A percentile compares a stretch with the other conserved stretches of the same genome.
Evolutionary conservation across 75 land plant species (phyloP).

Genomic region (Adiantum capillusveneris): DNA sequence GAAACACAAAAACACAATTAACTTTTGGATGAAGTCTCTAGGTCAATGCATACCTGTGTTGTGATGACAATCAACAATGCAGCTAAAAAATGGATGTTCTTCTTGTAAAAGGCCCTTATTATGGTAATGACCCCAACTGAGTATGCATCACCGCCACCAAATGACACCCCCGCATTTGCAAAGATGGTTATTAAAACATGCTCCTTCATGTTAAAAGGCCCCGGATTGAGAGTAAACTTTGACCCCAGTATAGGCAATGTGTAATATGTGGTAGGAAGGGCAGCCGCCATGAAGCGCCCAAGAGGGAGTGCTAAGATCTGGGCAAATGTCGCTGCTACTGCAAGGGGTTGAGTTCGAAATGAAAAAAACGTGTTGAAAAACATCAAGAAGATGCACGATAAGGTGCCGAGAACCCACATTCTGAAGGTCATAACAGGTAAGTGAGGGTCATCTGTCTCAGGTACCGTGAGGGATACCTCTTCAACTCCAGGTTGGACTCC

Average conservation of each 20-base stretch:
- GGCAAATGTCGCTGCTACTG: conserved; percentile 45
- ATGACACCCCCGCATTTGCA: conserved; percentile 31
- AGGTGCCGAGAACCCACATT: conserved; percentile 52
- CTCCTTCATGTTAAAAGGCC: conserved; percentile 44
- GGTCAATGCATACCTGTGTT: conserved; percentile 22
- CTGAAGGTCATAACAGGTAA: conserved; percentile 65
- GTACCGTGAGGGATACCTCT: conserved; percentile 56
- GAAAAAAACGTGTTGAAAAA: conserved; percentile 69
- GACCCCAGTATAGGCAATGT: neutral
- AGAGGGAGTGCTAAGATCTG: conserved; percentile 51
- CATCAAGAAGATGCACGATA: conserved; percentile 42
- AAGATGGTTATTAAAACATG: conserved; percentile 42
- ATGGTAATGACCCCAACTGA: conserved; percentile 18
- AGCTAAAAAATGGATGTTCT: conserved; percentile 17
- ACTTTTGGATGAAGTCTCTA: neutral
- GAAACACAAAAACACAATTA: neutral
- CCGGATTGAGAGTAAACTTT: conserved; percentile 30
- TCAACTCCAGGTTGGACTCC: conserved; percentile 14
- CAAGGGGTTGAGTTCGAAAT: conserved; percentile 58
- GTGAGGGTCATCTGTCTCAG: conserved; percentile 50
- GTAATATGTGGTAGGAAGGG: conserved; percentile 20
- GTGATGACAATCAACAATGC: conserved; percentile 18
- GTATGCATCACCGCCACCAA: conserved; percentile 30
- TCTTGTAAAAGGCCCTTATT: conserved; percentile 27
- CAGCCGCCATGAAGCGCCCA: conserved; percentile 53